These are phyloP conservation scores for Eucalyptus melliodora DNA, from an alignment of 345 rosid genomes.

Conservation along the genomic window DNA sequence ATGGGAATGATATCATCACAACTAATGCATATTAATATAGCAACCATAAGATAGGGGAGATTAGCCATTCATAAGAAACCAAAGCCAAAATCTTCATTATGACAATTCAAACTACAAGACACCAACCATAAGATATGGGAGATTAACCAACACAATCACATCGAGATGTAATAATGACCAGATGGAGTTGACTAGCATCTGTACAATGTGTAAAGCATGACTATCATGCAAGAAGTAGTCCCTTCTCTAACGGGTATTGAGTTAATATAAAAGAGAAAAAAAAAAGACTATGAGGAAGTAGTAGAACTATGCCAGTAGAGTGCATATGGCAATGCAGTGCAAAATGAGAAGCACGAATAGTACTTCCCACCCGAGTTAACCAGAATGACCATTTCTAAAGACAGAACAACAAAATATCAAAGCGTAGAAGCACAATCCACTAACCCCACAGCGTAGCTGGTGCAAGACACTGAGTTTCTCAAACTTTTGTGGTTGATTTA, in stretches of 20 bases:
- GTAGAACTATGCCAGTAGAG: not conserved
- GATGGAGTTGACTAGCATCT: not conserved
- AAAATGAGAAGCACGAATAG: not conserved
- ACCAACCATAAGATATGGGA: not conserved
- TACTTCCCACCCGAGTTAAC: not conserved
- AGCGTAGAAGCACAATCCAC: slow-evolving; percentile 3
- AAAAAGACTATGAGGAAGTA: not conserved
- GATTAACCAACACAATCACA: not conserved
- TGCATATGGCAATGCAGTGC: not conserved
- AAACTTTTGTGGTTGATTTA: slow-evolving; percentile 77
- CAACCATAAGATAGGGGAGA: not conserved
- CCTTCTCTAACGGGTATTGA: not conserved
- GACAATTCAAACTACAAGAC: not conserved
- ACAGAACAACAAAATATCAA: not conserved
- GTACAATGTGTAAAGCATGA: not conserved
- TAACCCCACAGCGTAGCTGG: slow-evolving; percentile 96
- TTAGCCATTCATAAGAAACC: not conserved
- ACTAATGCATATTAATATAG: not conserved
- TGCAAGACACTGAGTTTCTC: slow-evolving; percentile 81
- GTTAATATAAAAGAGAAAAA: not conserved
- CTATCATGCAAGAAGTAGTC: not conserved
- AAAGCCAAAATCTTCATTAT: not conserved
- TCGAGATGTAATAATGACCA: not conserved
- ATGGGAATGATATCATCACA: not conserved
- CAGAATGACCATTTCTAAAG: not conserved